Conservation (phyloP, 2,329 filamentous ascomycete genomes). For the Sphaerulina vaccinii region DNA sequence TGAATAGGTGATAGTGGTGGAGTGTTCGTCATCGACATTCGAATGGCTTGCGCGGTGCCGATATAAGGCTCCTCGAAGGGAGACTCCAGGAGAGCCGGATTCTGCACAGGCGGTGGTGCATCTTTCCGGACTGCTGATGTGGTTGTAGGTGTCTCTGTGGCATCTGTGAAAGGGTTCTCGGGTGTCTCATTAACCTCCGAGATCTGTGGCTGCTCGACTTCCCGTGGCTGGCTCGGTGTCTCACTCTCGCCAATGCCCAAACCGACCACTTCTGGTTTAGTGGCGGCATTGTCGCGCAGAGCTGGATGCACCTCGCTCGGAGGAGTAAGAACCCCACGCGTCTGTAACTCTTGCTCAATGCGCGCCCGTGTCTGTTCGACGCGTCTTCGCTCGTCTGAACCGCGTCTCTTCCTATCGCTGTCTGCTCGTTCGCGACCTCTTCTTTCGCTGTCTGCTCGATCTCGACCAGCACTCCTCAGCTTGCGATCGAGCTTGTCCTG, state of each 20-base stretch:
- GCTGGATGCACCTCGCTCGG: constrained; percentile 39
- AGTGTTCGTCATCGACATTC: constrained; percentile 50
- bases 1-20: constrained; percentile 38
- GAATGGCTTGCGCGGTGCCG: constrained; percentile 50
- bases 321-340: constrained; percentile 26
- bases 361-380: constrained; percentile 22
- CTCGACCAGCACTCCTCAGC: constrained; percentile 64
- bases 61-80: constrained; percentile 49
- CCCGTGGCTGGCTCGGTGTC: background rate
- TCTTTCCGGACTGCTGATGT: constrained; percentile 12
- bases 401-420: constrained; percentile 40
- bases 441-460: constrained; percentile 41
- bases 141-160: constrained; percentile 25
- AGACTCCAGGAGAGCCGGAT: constrained; percentile 26
- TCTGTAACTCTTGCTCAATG: constrained; percentile 31
- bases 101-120: constrained; percentile 5
- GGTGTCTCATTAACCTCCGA: constrained; percentile 3
- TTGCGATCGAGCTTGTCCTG: constrained; percentile 65
- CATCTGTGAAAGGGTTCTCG: constrained; percentile 30
- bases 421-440: constrained; percentile 55
- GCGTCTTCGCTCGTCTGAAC: constrained; percentile 55
- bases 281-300: constrained; percentile 27
- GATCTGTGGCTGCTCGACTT: constrained; percentile 1
- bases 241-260: constrained; percentile 33
- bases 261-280: constrained; percentile 28